Evolutionary conservation across 2,329 filamentous ascomycete genomes (phyloP), one percentile per base, ranked within the genome.

Genomic region (Teratosphaeria gauchensis): DNA sequence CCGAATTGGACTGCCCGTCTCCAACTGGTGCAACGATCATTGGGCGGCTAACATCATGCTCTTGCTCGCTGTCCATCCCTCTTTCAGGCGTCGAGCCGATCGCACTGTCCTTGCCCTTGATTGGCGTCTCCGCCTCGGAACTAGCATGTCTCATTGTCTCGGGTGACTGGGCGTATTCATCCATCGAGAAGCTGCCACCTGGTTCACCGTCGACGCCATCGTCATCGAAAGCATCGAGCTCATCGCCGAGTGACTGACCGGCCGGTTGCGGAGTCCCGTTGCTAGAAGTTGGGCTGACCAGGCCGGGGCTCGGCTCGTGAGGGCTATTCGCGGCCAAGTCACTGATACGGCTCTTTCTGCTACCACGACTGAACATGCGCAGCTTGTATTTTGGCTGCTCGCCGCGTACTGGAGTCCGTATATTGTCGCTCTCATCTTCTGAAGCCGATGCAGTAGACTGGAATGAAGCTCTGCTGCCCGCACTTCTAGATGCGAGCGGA

Each of bases 201-300:
- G 11, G 11, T 5, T 35, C 52, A 32, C 66, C 69, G 53, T 73
- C 69, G 58, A 75, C 86, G 60, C 90, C 88, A 62, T 90, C 89
- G 65, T 88, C 78, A 58, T 84, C 87, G 51, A 96, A 77, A 64
- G 90, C 89, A 56, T 88, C 90, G 51, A 99, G 81, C 73, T 99
- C 94, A 48, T 91, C 91, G 71, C 94, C 95, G 55, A 99, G 78
- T 68, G 88, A 97, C 76, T 96, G 89, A 16, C 84, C 82, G 63
- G 77, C 77, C 55, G 65, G 62, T 51, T 76, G 74, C n/a, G 76
- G 74, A 7, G 76, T 77, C 51, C 73, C 75, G 33, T 60, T 61
- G 58, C 65, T 68, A 12, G 66, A 68, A 24, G 63, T 57, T 16
- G 68, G 68, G 58, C 68, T 68, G 53, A 62, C 48, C 42, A n/a